Conservation (phyloP, 495 filamentous ascomycete species). For the Talaromyces borbonicus region DNA sequence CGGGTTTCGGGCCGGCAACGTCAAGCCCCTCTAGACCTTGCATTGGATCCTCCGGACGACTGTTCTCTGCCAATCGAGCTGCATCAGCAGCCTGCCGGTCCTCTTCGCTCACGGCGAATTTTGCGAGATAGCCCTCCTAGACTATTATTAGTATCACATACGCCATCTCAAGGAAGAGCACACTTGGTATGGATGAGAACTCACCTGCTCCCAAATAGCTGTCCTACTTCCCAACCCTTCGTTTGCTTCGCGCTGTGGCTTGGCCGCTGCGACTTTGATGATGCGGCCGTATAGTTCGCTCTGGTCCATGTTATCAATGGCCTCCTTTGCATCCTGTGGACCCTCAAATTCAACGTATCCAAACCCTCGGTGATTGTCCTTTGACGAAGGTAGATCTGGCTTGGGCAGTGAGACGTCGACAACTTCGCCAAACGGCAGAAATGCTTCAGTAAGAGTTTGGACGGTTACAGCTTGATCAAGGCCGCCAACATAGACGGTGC, state of each 20-base stretch:
- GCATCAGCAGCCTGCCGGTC: slow-evolving; percentile 58
- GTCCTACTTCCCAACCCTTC: slow-evolving; percentile 86
- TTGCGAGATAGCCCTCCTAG: slow-evolving; percentile 87
- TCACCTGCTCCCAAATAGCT: slow-evolving; percentile 97
- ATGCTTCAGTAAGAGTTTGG: slow-evolving; percentile 72
- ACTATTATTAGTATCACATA: slow-evolving; percentile 14
- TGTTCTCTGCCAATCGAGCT: slow-evolving; percentile 37
- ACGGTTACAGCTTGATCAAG: slow-evolving; percentile 69
- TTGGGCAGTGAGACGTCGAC: slow-evolving; percentile 81
- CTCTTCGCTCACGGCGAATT: slow-evolving; percentile 84
- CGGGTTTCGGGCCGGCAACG: slow-evolving; percentile 82
- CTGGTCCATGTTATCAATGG: slow-evolving; percentile 99
- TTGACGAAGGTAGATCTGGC: slow-evolving; percentile 60
- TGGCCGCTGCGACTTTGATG: slow-evolving; percentile 84
- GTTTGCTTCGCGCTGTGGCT: slow-evolving; percentile 80
- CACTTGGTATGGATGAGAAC: too few species aligned
- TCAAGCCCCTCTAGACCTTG: slow-evolving; percentile 88
- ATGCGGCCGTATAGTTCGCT: slow-evolving; percentile 89
- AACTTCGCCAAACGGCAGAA: slow-evolving; percentile 93
- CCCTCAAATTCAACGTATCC: slow-evolving; percentile 94
- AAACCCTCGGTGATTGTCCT: slow-evolving; percentile 79
- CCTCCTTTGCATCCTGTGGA: slow-evolving; percentile 78
- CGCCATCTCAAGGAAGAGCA: slow-evolving; percentile 12
- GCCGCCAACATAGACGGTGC: slow-evolving; percentile 83
- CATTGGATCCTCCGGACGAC: slow-evolving; percentile 76